Base-by-base conservation (phyloP, 2,329 filamentous ascomycete genomes). In the Pseudophaeomoniella oleicola region DNA sequence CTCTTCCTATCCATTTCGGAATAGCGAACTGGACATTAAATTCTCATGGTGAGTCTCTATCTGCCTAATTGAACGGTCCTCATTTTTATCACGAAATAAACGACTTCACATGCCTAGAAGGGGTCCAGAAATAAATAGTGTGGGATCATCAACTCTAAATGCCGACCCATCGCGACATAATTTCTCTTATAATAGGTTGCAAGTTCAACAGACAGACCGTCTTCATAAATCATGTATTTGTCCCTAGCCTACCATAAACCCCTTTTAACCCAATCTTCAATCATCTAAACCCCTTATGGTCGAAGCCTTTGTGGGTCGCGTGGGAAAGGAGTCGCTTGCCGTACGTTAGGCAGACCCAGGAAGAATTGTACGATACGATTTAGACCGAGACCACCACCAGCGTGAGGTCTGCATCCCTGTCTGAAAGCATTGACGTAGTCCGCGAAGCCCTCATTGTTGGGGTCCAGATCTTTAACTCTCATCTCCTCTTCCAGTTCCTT, bases 311-410 rank as follows among this genome's bases (percentile, higher is more conserved):
- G 64, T 5, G 75, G 75, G 52, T 79, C 75, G 44, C 75, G 62
- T 18, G 75, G 75, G 59, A 78, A 79, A 50, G 77, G 50, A 46
- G 71, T 73, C 19, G 69, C 67, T 54, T 77, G 58, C 22, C 75
- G 56, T 34, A 79, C 69, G 46, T 79, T 77, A 14, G 72, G 72
- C 53, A 79, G 52, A 10, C 74, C 75, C 45, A 79, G 54, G 66
- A 73, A 79, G 53, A 78, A 71, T 62, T 74, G 72, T 39, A 79
- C 72, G 48, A 79, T 77, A 19, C 75, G 61, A 60, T 80, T 77
- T 52, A 79, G 51, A 11, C 75, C 75, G 44, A 79, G 63, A 30
- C 75, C 75, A 52, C 74, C 75, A 49, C 75, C 75, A 5, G 67
- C 75, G 55, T 79, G 75, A 17, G 71, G 72, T 46, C 72, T 66